Conservation (phyloP, 2,329 filamentous ascomycete species). For the Curvularia lunata region DNA sequence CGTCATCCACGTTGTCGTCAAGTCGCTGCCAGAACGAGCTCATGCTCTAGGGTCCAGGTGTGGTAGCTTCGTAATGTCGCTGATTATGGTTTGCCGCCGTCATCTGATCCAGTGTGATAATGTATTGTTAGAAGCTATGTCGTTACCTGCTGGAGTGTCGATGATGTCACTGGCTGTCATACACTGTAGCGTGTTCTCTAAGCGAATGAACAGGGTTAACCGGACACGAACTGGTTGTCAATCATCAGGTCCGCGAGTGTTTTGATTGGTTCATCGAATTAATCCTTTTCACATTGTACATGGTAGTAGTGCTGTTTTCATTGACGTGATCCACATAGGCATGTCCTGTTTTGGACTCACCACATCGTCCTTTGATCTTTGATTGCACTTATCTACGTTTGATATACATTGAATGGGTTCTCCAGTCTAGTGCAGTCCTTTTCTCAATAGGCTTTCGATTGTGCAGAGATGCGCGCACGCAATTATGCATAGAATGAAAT, state of each 20-base stretch:
- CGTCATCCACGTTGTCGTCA: slow-evolving; percentile 8
- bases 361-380: neutral
- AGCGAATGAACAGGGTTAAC: slow-evolving; percentile 1
- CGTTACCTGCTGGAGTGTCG: neutral
- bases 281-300: neutral
- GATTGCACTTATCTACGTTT: too few species aligned
- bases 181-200: neutral
- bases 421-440: neutral
- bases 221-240: neutral
- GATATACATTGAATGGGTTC: neutral
- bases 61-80: slow-evolving; percentile 4
- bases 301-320: too few species aligned
- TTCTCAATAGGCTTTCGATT: neutral
- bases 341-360: neutral
- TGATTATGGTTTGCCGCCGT: neutral
- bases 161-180: slow-evolving; percentile 15
- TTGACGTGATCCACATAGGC: neutral
- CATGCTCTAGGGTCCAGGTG: slow-evolving; percentile 1
- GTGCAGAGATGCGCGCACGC: neutral
- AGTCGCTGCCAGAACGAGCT: slow-evolving; percentile 14
- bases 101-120: neutral
- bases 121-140: slow-evolving; percentile 4
- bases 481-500: neutral
- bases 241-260: slow-evolving; percentile 4
- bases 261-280: neutral